Evolutionary conservation across 2,329 filamentous ascomycete genomes (phyloP), one percentile per base, ranked within the genome.

Genomic region (Chalaropsis thielavioides): DNA sequence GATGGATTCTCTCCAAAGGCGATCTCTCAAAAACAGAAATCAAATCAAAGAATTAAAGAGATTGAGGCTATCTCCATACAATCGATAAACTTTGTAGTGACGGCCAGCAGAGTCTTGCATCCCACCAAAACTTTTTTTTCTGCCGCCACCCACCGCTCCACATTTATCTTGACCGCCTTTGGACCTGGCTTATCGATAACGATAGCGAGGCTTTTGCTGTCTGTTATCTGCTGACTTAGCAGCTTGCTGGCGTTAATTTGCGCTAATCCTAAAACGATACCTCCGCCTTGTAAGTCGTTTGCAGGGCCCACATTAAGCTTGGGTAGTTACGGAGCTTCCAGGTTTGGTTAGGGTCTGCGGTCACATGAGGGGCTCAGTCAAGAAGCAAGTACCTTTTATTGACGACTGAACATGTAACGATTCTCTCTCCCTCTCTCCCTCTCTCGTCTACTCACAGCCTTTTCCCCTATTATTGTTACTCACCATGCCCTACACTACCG

Each of bases 401-500:
- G 8, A 22, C 17, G 22, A 24, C n/a, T 7, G 22, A 51, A 51
- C 46, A 11, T 15, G 4, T 27, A 3, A 24, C 22, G 11, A 51
- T 15, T 51, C 15, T 38, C 17, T 58, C 6, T 38, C n/a, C 1
- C 2, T 58, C 10, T 58, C 54, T 58, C n/a, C 10, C 31, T n/a
- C 1, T 4, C 2, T 22, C 31, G 31, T 58, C 17, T 19, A 13
- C 60, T 3, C 24, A 5, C 60, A 35, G 17, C 24, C 46, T 43
- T 56, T 43, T 38, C 64, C 31, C 38, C 13, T n/a, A 15, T 61
- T 46, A 15, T 2, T 41, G 22, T 15, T n/a, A 17, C 40, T n/a
- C 62, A 65, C 19, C 19, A 68, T 68, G 68, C 40, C 64, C 17
- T 81, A 76, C 68, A 74, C 72, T 51, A 75, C 77, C 38, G 76